A percentile compares a stretch with the other conserved stretches of the same genome.
Evolutionary conservation across 495 filamentous ascomycete species (phyloP).

Genomic region (Diplogelasinospora grovesii): DNA sequence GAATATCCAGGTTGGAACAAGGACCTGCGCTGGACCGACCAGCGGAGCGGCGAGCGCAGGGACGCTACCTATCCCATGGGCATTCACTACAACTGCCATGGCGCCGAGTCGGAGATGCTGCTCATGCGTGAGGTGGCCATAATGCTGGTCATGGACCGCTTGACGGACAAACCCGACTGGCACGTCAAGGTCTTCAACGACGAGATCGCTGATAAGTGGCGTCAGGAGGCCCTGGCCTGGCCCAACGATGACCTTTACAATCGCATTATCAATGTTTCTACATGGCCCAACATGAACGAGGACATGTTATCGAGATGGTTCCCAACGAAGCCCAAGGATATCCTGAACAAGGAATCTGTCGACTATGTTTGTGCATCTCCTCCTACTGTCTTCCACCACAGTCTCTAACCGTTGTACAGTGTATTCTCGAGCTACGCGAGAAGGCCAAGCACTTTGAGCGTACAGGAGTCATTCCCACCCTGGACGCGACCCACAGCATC

Average conservation of each 20-base stretch:
- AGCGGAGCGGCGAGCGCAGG: neutral
- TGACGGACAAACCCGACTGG: slow-evolving; percentile 45
- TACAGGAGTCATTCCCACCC: slow-evolving; percentile 28
- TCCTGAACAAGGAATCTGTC: slow-evolving; percentile 31
- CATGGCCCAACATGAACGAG: neutral
- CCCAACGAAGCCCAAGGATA: slow-evolving; percentile 1
- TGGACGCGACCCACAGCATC: slow-evolving; percentile 19
- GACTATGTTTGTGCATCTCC: slow-evolving; percentile 32
- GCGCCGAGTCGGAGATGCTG: slow-evolving; percentile 9
- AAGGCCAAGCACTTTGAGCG: slow-evolving; percentile 34
- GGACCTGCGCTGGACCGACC: slow-evolving; percentile 1
- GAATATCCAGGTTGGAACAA: slow-evolving; percentile 4
- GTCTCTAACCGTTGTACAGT: slow-evolving; percentile 1
- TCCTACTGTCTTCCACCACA: slow-evolving; percentile 4
- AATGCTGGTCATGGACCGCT: slow-evolving; percentile 30
- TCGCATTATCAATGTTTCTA: slow-evolving; percentile 12
- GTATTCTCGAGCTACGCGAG: slow-evolving; percentile 43
- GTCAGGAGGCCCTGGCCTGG: slow-evolving; percentile 25
- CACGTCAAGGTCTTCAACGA: slow-evolving; percentile 51
- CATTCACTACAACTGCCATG: slow-evolving; percentile 2
- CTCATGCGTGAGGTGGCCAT: slow-evolving; percentile 33
- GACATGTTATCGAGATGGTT: slow-evolving; percentile 6
- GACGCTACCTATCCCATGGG: slow-evolving; percentile 11
- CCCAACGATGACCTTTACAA: slow-evolving; percentile 22
- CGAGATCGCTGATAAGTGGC: slow-evolving; percentile 31